Evolutionary conservation across 169 alveolate genomes (phyloP).

Genomic region (Plasmodium yoelii): DNA sequence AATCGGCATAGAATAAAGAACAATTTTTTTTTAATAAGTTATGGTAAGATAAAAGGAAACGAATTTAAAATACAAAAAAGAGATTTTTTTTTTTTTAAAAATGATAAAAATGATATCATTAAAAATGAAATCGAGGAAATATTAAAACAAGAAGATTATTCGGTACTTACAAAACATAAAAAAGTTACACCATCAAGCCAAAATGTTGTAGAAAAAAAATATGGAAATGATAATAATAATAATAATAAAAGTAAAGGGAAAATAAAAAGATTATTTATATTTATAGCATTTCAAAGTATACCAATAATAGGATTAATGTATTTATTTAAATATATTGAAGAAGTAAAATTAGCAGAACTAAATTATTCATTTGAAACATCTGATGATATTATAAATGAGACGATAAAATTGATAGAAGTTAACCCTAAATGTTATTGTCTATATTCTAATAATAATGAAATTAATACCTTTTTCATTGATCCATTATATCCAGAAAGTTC

Average conservation of each 20-base stretch:
- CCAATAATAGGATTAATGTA: slow-evolving; percentile 66
- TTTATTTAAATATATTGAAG: slow-evolving; percentile 54
- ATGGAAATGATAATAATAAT: background rate
- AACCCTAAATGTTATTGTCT: slow-evolving; percentile 45
- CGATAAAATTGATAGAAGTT: slow-evolving; percentile 24
- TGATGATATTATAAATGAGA: slow-evolving; percentile 44
- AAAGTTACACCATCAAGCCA: background rate
- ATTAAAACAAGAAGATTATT: slow-evolving; percentile 14
- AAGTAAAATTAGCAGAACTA: slow-evolving; percentile 37
- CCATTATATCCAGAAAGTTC: slow-evolving; percentile 39
- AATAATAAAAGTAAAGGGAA: slow-evolving; percentile 30
- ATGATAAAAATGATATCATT: slow-evolving; percentile 42
- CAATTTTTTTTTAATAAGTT: background rate
- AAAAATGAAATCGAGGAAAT: slow-evolving; percentile 67
- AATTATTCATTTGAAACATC: slow-evolving; percentile 41
- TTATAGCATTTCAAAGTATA: slow-evolving; percentile 58
- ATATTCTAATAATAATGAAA: slow-evolving; percentile 28
- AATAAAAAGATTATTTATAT: slow-evolving; percentile 46
- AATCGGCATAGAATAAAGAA: background rate
- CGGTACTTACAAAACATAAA: background rate
- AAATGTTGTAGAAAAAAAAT: background rate
- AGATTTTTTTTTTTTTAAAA: slow-evolving; percentile 31
- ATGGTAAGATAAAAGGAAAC: background rate
- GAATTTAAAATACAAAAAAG: slow-evolving; percentile 2
- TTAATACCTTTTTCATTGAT: slow-evolving; percentile 48